phyloP scores from a whole-genome alignment of 176 grass and related monocot genomes.

The Oryza glumipatula region DNA sequence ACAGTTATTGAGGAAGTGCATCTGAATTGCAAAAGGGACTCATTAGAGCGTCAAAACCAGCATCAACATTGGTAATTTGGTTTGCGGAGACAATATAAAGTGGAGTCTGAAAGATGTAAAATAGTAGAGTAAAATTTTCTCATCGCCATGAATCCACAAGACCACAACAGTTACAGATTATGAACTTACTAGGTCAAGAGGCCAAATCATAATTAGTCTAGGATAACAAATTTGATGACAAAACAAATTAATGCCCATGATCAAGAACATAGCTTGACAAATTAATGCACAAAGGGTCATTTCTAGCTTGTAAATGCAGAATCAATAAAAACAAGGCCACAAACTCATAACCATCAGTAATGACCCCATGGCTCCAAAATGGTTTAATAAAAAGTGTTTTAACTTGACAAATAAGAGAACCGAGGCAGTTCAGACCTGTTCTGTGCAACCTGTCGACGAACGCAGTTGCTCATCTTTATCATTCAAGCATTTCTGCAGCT shows the following conservation, averaged over 20 bases:
- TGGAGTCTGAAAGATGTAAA: background rate
- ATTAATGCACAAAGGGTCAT: background rate
- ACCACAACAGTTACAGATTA: background rate
- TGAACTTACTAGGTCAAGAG: background rate
- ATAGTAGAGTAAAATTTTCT: background rate
- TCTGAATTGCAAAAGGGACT: background rate
- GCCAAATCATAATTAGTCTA: background rate
- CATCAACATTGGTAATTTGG: background rate
- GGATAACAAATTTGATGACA: background rate
- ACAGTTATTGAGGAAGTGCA: background rate
- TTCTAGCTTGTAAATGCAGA: background rate
- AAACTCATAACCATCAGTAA: background rate
- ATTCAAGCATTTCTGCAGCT: conserved; percentile 68
- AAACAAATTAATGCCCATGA: background rate
- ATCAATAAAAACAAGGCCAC: background rate
- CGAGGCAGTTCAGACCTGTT: conserved; percentile 53
- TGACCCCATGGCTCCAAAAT: background rate
- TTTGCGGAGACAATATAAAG: background rate
- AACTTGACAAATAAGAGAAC: background rate
- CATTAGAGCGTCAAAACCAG: background rate
- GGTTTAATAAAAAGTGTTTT: background rate
- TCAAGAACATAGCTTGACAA: background rate
- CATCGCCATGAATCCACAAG: background rate
- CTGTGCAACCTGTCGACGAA: conserved; percentile 32
- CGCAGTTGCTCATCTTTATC: conserved; percentile 69